These are phyloP conservation scores for Calonectria leucothoes DNA, from an alignment of 2,329 filamentous ascomycete genomes.

Conservation along the genomic window DNA sequence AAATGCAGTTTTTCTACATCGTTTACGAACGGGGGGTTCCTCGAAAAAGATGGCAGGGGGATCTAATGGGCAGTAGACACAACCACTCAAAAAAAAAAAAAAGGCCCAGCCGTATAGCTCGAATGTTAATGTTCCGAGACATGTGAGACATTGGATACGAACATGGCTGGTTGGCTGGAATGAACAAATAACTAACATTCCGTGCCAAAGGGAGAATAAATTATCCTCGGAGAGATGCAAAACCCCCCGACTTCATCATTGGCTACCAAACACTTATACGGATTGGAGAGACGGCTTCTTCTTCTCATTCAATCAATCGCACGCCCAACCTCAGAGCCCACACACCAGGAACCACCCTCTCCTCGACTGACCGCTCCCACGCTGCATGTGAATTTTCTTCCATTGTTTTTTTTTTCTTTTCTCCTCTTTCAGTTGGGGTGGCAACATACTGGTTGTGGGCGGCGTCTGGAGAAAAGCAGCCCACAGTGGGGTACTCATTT, in stretches of 20 bases:
- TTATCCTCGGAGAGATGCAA: neutral
- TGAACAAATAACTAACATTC: neutral
- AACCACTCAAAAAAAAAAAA: neutral
- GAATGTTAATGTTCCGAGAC: neutral
- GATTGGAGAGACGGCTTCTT: neutral
- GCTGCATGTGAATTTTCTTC: neutral
- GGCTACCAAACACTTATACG: neutral
- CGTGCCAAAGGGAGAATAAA: neutral
- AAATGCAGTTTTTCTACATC: neutral
- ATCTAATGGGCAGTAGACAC: neutral
- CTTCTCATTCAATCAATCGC: neutral
- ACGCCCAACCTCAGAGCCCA: neutral
- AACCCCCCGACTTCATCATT: neutral
- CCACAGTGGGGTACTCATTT: slow-evolving; percentile 4
- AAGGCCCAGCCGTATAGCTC: neutral
- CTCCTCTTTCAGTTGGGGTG: neutral
- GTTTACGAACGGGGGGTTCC: neutral
- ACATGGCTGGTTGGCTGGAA: neutral
- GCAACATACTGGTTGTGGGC: slow-evolving; percentile 2
- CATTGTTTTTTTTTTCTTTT: neutral
- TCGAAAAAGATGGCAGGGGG: neutral
- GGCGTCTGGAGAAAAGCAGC: neutral
- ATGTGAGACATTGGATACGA: neutral
- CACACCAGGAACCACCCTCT: neutral
- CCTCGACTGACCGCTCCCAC: neutral